phyloP scores from a whole-genome alignment of 352 stramenopile genomes.

The Phytophthora parvispora region DNA sequence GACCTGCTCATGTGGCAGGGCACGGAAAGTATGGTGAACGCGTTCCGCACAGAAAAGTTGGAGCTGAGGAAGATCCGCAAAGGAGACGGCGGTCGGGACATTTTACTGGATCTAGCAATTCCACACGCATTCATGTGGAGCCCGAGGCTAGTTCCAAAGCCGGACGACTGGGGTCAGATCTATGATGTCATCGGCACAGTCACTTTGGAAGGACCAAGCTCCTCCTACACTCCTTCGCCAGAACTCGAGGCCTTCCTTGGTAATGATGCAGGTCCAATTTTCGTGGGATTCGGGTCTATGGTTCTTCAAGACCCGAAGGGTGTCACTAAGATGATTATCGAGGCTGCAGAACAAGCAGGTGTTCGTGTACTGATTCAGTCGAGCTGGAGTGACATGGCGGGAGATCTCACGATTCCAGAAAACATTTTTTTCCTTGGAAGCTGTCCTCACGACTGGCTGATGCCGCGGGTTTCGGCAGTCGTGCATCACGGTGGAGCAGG shows the following conservation, averaged over 20 bases:
- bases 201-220: constrained; percentile 44
- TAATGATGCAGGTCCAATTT: constrained; percentile 82
- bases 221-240: constrained; percentile 57
- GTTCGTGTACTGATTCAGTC: constrained; percentile 93
- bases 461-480: constrained; percentile 90
- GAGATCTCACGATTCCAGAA: constrained; percentile 51
- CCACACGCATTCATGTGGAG: constrained; percentile 94
- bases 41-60: constrained; percentile 72
- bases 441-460: constrained; percentile 93
- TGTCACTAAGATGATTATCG: constrained; percentile 88
- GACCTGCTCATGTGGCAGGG: constrained; percentile 86
- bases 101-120: constrained; percentile 77
- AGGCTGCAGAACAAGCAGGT: constrained; percentile 64
- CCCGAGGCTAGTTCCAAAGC: constrained; percentile 87
- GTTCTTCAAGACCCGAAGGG: constrained; percentile 84
- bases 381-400: constrained; percentile 88
- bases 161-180: constrained; percentile 89
- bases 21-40: constrained; percentile 83
- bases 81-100: constrained; percentile 61
- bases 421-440: constrained; percentile 76
- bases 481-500: constrained; percentile 89
- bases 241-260: constrained; percentile 80
- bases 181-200: constrained; percentile 93
- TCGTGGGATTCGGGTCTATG: constrained; percentile 96
- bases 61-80: constrained; percentile 74